Base-by-base conservation (phyloP, 2,329 filamentous ascomycete species). In the Fusarium torulosum region DNA sequence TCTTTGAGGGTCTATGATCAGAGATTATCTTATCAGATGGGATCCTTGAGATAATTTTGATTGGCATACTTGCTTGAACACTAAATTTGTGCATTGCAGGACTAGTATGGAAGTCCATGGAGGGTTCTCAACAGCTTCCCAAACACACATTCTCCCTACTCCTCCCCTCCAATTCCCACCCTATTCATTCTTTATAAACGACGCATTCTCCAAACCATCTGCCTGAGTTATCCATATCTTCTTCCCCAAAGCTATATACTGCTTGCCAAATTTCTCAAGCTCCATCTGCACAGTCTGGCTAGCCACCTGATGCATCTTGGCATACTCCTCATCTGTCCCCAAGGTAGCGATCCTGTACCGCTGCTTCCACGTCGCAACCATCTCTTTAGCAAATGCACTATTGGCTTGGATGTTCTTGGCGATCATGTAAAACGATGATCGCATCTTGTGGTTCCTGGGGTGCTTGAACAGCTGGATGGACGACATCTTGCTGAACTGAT, bases 381-480 rank as follows among this genome's bases (percentile, higher is more conserved):
- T 79, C 10, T 57, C 31, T 0, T 70, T 4, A 0, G 82, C 83
- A 29, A 76, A 72, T 0, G 66, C 42, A 19, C 64, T 59, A 5
- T 73, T 40, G 7, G 75, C 74, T 41, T 78, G 74, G 0, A 88
- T 74, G 4, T 80, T 67, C 2, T 72, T 79, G 3, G 84, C 84
- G 11, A 88, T 61, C 69, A 87, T 75, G 67, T 88, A 88, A 63
- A 87, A 88, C 0, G 84, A 86, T 0, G 81, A 83, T 6, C 80
- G 74, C 20, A 74, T 82, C 2, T 67, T 71, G 58, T 87, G 83
- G 4, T 59, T 67, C 2, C 9, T 70, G 3, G 9, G 63, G 0
- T 82, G 83, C 68, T 88, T 88, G 71, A 79, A 82, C 0, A 86
- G 64, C 3, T 47, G 29, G 1, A 69, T 21, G 0, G 17, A 14